Evolutionary conservation across 306 rosid species (phyloP).

Genomic region (Castanopsis chinensis): DNA sequence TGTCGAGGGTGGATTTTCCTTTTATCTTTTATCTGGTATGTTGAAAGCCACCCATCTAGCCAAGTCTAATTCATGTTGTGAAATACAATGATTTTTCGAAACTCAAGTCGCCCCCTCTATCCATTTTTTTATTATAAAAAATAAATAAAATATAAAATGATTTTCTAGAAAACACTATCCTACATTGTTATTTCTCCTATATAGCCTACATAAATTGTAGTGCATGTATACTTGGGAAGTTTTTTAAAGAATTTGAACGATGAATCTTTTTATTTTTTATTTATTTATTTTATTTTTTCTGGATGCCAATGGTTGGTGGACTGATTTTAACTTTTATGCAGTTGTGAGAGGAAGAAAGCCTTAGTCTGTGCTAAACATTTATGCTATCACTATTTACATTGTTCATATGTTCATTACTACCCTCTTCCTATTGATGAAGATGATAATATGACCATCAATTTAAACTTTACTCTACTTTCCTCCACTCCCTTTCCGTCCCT

Average conservation of each 20-base stretch:
- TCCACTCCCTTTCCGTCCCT: too few relatives aligned
- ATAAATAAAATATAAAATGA: too few relatives aligned
- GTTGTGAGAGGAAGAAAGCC: background rate
- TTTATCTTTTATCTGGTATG: background rate
- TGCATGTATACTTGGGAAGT: background rate
- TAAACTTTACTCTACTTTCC: background rate
- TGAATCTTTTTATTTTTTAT: background rate
- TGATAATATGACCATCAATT: slow-evolving; percentile 15
- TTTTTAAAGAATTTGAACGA: background rate
- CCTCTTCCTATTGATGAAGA: slow-evolving; percentile 43
- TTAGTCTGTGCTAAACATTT: background rate
- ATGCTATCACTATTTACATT: background rate
- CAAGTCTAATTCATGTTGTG: background rate
- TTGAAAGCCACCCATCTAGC: background rate
- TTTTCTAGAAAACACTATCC: background rate
- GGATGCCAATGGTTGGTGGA: background rate
- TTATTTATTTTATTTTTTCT: background rate
- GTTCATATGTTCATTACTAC: background rate
- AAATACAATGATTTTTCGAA: background rate
- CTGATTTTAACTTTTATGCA: background rate
- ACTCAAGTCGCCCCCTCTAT: too few relatives aligned
- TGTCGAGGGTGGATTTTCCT: background rate
- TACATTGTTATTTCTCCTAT: background rate
- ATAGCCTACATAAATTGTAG: background rate
- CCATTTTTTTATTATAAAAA: too few relatives aligned